These are phyloP conservation scores for Lachancea sp. DNA, from an alignment of 805 yeast genomes.

Conservation along the genomic window DNA sequence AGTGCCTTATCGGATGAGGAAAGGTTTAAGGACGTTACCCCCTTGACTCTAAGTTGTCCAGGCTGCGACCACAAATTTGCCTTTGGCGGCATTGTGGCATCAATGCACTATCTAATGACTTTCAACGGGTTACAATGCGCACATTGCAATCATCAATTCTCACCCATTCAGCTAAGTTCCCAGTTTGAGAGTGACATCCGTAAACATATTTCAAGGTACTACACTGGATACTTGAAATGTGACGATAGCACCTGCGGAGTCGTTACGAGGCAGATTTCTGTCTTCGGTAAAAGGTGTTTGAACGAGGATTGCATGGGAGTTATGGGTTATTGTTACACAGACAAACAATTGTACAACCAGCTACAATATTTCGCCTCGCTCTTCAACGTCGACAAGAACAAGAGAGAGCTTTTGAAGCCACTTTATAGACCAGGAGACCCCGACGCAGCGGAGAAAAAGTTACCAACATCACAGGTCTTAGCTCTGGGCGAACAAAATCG, in stretches of 20 bases:
- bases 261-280: constrained; percentile 77
- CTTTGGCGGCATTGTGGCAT: constrained; percentile 70
- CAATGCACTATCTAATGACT: constrained; percentile 53
- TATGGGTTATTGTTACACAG: constrained; percentile 70
- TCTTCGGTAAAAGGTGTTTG: constrained; percentile 81
- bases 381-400: constrained; percentile 78
- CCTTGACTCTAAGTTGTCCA: constrained; percentile 51
- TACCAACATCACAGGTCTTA: constrained; percentile 48
- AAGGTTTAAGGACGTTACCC: constrained; percentile 62
- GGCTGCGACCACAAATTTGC: constrained; percentile 52
- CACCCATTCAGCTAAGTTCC: constrained; percentile 50
- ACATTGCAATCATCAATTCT: constrained; percentile 48
- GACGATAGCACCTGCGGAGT: constrained; percentile 79
- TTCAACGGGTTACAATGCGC: constrained; percentile 68
- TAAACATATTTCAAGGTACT: constrained; percentile 63
- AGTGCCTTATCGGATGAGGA: constrained; percentile 75
- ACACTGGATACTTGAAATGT: constrained; percentile 81
- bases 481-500: constrained; percentile 80
- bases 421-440: constrained; percentile 36
- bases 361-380: constrained; percentile 68
- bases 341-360: constrained; percentile 80
- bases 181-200: constrained; percentile 76
- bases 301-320: constrained; percentile 61
- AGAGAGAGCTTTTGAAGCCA: constrained; percentile 49
- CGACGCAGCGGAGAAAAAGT: constrained; percentile 29